Evolutionary conservation across 176 grass and related monocot genomes (phyloP), one percentile per base, ranked within the genome.

Genomic region (Eremochloa ophiuroides): DNA sequence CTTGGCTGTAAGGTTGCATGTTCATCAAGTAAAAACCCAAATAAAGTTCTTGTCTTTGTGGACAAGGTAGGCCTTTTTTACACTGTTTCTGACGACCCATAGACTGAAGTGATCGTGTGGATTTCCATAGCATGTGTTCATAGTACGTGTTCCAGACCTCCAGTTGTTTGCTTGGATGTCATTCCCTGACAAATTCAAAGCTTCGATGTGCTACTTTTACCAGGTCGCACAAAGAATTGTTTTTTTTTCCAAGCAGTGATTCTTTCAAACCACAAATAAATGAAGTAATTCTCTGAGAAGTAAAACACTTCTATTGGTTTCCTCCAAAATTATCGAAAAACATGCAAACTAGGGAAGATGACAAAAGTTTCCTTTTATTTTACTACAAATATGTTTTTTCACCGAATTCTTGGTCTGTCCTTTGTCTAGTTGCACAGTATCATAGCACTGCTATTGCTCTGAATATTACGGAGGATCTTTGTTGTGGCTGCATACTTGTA

Each of bases 191-290:
- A 40, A 56, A 29, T 77, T 81, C 77, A 80, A 28, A 47, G 10
- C 79, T 46, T 61, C 41, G 61, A 37, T 64, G 39, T 7, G 41
- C 37, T 67, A 62, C 26, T 48, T 75, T 74, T 88, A 75, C 69
- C 50, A 27, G 82, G 82, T 88, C 81, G 69, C 60, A 11, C 5
- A 38, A 40, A 69, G 0, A 4, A 28, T 25, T 7, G 56, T 38
- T 30, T 25, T 7, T 47, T 38, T 30, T 13, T 71, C 39, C 40
- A 77, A 39, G 56, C 13, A 28, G 26, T 22, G 35, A 38, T 29
- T 79, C 28, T 79, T 66, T 50, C 61, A 62, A 72, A 34, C 69
- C 10, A 20, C 30, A 48, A 48, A 33, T 33, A 43, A 33, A 43
- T 3, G 17, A 10, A 68, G n/a, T n/a, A n/a, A n/a, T n/a, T 67